phyloP scores from a whole-genome alignment of 768 basidiomycete species.

The Amanita fuliginea region DNA sequence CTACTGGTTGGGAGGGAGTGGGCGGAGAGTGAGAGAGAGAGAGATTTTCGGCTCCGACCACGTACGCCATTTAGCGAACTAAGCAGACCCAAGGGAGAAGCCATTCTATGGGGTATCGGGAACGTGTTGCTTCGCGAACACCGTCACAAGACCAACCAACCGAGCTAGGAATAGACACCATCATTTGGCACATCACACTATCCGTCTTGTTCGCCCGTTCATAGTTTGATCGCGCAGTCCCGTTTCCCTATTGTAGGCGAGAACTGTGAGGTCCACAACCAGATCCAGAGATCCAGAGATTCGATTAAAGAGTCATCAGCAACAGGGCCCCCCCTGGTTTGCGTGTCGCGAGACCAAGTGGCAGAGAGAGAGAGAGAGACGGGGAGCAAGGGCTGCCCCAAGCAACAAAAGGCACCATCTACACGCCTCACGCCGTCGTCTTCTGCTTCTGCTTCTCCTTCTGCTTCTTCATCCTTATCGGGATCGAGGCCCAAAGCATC shows the following conservation, averaged over 20 bases:
- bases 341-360: too few relatives aligned
- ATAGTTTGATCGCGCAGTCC: not conserved
- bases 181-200: not conserved
- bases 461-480: too few relatives aligned
- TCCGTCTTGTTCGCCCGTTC: not conserved
- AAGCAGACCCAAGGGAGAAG: not conserved
- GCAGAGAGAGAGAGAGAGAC: too few relatives aligned
- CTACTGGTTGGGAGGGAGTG: not conserved
- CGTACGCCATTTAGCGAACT: not conserved
- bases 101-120: not conserved
- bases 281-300: not conserved
- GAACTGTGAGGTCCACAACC: too few relatives aligned
- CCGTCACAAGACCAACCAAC: not conserved
- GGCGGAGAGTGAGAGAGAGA: too few relatives aligned
- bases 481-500: too few relatives aligned
- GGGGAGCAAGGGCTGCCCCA: too few relatives aligned
- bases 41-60: not conserved
- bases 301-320: not conserved
- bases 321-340: not conserved
- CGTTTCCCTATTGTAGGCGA: not conserved
- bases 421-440: too few relatives aligned
- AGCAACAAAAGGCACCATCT: too few relatives aligned
- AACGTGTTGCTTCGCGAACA: not conserved
- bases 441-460: too few relatives aligned
- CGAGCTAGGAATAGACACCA: not conserved